These are phyloP conservation scores for Euphorbia lathyris DNA, from an alignment of 345 rosid genomes.

Conservation along the genomic window DNA sequence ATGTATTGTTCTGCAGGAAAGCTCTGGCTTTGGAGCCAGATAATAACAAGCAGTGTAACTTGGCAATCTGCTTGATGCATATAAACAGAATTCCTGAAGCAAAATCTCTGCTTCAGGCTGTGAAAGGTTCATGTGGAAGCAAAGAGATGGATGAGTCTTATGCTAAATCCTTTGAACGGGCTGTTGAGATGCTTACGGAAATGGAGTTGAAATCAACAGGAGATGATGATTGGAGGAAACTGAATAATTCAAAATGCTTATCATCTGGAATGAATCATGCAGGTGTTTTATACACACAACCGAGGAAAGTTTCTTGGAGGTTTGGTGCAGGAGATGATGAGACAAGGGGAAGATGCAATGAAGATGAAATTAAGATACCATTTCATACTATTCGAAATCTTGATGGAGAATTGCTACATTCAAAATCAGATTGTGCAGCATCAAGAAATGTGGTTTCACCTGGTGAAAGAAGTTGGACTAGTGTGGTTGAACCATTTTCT, in stretches of 20 bases:
- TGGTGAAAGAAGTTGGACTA: slow-evolving; percentile 14
- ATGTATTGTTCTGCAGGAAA: slow-evolving; percentile 39
- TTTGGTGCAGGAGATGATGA: slow-evolving; percentile 13
- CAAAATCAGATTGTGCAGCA: slow-evolving; percentile 22
- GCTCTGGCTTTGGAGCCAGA: slow-evolving; percentile 60
- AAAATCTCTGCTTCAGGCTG: slow-evolving; percentile 51
- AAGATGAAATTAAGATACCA: slow-evolving; percentile 6
- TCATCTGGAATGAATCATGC: slow-evolving; percentile 14
- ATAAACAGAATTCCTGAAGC: slow-evolving; percentile 68
- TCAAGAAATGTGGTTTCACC: slow-evolving; percentile 4
- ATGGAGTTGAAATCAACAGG: slow-evolving; percentile 26
- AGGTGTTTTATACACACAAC: slow-evolving; percentile 27
- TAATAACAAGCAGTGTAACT: slow-evolving; percentile 72
- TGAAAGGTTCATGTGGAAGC: slow-evolving; percentile 36
- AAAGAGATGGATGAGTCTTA: slow-evolving; percentile 55
- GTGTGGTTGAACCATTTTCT: neutral
- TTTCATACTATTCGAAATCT: slow-evolving; percentile 14
- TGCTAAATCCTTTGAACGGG: slow-evolving; percentile 62
- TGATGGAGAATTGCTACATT: slow-evolving; percentile 14
- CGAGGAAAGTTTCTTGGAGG: slow-evolving; percentile 13
- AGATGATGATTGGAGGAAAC: neutral
- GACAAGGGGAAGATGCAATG: slow-evolving; percentile 24
- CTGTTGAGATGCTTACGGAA: slow-evolving; percentile 47
- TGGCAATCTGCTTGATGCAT: slow-evolving; percentile 69
- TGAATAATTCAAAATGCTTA: too few species aligned